Base-by-base conservation (phyloP, 495 filamentous ascomycete genomes). In the Neurospora cerealis region DNA sequence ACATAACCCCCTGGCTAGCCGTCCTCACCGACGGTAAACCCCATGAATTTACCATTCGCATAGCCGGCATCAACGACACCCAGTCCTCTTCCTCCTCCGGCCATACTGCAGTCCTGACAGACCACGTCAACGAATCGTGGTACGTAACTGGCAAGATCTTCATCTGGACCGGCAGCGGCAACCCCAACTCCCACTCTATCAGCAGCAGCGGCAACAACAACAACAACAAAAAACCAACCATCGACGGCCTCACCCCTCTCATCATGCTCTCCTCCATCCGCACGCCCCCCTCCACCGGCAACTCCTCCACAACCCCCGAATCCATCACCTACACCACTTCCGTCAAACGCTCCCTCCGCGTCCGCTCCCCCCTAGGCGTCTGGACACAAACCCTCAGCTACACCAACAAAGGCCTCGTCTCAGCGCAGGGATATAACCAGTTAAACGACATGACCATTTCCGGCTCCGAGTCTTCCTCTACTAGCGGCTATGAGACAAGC, bases 1-100 rank as follows among this genome's bases (percentile, higher is more conserved):
- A 97, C 78, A 91, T 96, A 60, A 92, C 93, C 4, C 91, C 93
- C 1, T 96, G 89, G 78, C 80, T 97, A 0, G 89, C 91, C 0
- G 42, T 92, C 21, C 83, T 97, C 8, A 89, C 88, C 62, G 89
- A 93, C 77, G 90, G 88, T 3, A 54, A 81, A 2, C 74, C 83
- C 13, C 93, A 96, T 81, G 88, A 84, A 6, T 93, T 96, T 77
- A 88, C 92, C 74, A 90, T 97, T 34, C 82, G 85, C 24, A 85
- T 96, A 0, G 88, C 85, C 15, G 91, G 93, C 0, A 83, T 94
- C 38, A 81, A 90, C 75, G 83, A 85, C 48, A 77, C 80, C 9
- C 75, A 81, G 48, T 75, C 80, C n/a, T 75, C 72, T 7, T 81
- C 84, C 2, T 83, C 81, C 2, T 48, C 48, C 10, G 21, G 11